Conservation (phyloP, 805 yeast species). For the Ogataea glucozyma region DNA sequence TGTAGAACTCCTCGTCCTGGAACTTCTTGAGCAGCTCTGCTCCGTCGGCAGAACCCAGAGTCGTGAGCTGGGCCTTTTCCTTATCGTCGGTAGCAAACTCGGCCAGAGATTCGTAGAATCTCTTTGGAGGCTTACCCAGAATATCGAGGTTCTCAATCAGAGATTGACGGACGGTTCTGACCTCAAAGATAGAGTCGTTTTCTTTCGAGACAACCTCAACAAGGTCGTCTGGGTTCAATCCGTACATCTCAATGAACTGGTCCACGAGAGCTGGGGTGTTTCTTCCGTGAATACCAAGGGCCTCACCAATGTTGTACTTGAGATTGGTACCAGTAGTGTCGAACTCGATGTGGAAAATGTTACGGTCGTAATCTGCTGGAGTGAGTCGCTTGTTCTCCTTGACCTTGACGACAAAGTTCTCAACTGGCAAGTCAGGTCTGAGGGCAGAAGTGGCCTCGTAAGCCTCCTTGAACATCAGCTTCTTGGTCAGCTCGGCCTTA, state of each 20-base stretch:
- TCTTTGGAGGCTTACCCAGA: constrained; percentile 94
- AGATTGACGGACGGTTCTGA: constrained; percentile 80
- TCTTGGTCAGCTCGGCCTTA: constrained; percentile 58
- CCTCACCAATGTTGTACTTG: constrained; percentile 93
- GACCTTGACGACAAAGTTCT: constrained; percentile 84
- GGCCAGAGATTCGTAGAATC: constrained; percentile 84
- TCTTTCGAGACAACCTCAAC: constrained; percentile 74
- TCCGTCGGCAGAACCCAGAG: constrained; percentile 74
- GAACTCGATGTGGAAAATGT: constrained; percentile 94
- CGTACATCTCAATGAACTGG: constrained; percentile 69
- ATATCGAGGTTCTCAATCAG: constrained; percentile 80
- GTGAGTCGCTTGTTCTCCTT: constrained; percentile 91
- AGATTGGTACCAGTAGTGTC: constrained; percentile 89
- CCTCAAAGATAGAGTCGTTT: constrained; percentile 55
- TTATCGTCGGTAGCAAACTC: constrained; percentile 67
- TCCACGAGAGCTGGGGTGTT: constrained; percentile 67
- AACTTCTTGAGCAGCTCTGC: constrained; percentile 80
- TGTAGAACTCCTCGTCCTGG: constrained; percentile 79
- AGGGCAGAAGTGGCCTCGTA: constrained; percentile 55
- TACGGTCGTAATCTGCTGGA: constrained; percentile 85
- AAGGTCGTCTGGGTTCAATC: constrained; percentile 65
- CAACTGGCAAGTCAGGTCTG: constrained; percentile 88
- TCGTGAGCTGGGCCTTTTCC: constrained; percentile 62
- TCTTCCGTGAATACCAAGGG: constrained; percentile 92
- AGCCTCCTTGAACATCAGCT: constrained; percentile 80